These are phyloP conservation scores for Actinomortierella wolfii DNA, from an alignment of 371 early-diverging fungal species.

Conservation along the genomic window DNA sequence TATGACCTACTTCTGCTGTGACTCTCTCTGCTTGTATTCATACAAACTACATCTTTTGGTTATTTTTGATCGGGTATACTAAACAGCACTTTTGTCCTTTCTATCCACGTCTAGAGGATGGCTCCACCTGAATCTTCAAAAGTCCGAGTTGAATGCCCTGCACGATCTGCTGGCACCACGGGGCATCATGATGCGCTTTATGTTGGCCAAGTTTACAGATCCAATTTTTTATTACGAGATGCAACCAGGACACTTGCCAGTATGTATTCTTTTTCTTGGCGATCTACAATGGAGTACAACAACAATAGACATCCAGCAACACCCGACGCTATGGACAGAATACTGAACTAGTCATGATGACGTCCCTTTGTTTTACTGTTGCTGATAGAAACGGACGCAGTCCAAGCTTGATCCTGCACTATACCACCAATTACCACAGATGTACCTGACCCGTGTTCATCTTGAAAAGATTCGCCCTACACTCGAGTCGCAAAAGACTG, in stretches of 20 bases:
- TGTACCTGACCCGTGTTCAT: constrained; percentile 42
- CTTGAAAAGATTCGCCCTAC: constrained; percentile 29
- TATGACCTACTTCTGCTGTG: too few relatives aligned
- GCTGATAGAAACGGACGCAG: constrained; percentile 31
- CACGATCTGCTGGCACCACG: constrained; percentile 31
- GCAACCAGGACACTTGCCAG: constrained; percentile 35
- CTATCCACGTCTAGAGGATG: too few relatives aligned
- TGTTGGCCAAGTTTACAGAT: constrained; percentile 33
- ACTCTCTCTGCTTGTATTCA: too few relatives aligned
- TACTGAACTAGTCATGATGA: background rate
- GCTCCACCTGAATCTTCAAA: constrained; percentile 39
- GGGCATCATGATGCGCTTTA: constrained; percentile 32
- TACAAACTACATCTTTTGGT: too few relatives aligned
- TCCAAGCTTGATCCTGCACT: constrained; percentile 38
- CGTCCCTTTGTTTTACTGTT: background rate
- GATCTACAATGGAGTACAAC: too few relatives aligned
- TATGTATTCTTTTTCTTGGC: constrained; percentile 10
- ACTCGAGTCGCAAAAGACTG: constrained; percentile 23
- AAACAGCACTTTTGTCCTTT: too few relatives aligned
- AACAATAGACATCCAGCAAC: too few relatives aligned
- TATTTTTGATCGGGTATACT: too few relatives aligned
- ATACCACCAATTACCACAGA: constrained; percentile 34
- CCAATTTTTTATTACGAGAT: constrained; percentile 38
- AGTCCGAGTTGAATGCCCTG: constrained; percentile 36
- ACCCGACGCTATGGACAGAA: too few relatives aligned